phyloP scores from a whole-genome alignment of 257 asterid genomes.

The Dorcoceras hygrometricum region DNA sequence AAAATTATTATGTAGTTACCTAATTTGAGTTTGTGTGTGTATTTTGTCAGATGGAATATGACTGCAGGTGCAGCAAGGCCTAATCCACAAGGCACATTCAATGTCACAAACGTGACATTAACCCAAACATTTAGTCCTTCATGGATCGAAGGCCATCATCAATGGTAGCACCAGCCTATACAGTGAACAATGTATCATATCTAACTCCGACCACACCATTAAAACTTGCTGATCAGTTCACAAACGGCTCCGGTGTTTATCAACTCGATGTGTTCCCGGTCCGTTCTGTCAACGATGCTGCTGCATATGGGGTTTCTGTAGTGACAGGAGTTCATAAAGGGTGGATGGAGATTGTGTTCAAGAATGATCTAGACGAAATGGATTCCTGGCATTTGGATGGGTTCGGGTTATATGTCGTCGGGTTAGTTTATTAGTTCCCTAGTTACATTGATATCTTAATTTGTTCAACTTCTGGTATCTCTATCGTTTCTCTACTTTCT shows the following conservation, averaged over 20 bases:
- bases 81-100: constrained; percentile 60
- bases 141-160: constrained; percentile 37
- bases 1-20: too few relatives aligned
- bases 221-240: constrained; percentile 49
- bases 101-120: constrained; percentile 36
- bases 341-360: constrained; percentile 49
- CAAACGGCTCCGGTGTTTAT: constrained; percentile 47
- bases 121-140: constrained; percentile 47
- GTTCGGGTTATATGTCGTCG: constrained; percentile 49
- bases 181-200: constrained; percentile 45
- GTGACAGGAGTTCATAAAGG: constrained; percentile 46
- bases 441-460: too few relatives aligned
- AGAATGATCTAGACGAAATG: constrained; percentile 36
- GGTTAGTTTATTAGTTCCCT: constrained; percentile 25
- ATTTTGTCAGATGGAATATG: constrained; percentile 44
- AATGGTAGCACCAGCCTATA: constrained; percentile 32
- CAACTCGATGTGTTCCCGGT: constrained; percentile 34
- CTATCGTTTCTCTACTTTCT: too few relatives aligned
- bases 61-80: constrained; percentile 56
- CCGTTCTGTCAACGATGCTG: constrained; percentile 19
- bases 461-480: too few relatives aligned
- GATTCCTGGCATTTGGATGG: constrained; percentile 68
- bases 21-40: background rate
- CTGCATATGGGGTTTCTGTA: constrained; percentile 41
- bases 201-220: constrained; percentile 45